Percentiles rank a stretch among this genome's conserved stretches.
Evolutionary conservation across 768 basidiomycete genomes (phyloP).

Genomic region (Cystofilobasidium capitatum): DNA sequence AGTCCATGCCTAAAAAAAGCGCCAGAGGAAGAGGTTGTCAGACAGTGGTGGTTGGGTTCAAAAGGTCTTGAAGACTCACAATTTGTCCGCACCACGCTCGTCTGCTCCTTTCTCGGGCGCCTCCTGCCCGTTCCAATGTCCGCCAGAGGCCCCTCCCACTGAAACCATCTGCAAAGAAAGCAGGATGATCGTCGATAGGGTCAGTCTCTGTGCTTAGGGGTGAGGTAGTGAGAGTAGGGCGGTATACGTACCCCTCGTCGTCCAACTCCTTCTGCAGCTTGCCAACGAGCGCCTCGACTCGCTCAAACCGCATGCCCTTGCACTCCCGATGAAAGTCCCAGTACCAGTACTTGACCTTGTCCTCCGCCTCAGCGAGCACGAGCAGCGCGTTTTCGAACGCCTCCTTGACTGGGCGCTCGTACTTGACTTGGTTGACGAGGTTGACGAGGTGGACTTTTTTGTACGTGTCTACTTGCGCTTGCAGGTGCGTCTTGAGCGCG

Average conservation of each 20-base stretch:
- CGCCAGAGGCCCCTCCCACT: not conserved
- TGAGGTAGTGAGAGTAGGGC: slow-evolving; percentile 52
- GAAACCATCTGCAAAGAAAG: slow-evolving; percentile 1
- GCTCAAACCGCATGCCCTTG: slow-evolving; percentile 87
- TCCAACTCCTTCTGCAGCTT: slow-evolving; percentile 49
- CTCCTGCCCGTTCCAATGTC: not conserved
- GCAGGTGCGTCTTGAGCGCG: slow-evolving; percentile 63
- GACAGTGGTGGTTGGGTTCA: not conserved
- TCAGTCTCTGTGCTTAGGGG: slow-evolving; percentile 89
- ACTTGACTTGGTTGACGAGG: slow-evolving; percentile 84
- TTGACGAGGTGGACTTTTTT: slow-evolving; percentile 74
- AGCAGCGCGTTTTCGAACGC: slow-evolving; percentile 73
- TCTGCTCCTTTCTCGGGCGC: slow-evolving; percentile 2
- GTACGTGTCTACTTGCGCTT: slow-evolving; percentile 62
- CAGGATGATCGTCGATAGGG: no score
- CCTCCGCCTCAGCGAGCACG: slow-evolving; percentile 50
- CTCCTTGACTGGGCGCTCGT: slow-evolving; percentile 89
- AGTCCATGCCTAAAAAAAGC: slow-evolving; percentile 21
- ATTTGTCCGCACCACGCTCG: slow-evolving; percentile 21
- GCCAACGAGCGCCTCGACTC: slow-evolving; percentile 73
- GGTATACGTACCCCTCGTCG: slow-evolving; percentile 55
- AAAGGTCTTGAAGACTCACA: not conserved
- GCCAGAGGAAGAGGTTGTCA: not conserved
- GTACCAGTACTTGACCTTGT: slow-evolving; percentile 74
- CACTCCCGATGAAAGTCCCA: slow-evolving; percentile 98